Conservation (phyloP, 2,329 filamentous ascomycete genomes). For the Emergomyces pasteurianus region DNA sequence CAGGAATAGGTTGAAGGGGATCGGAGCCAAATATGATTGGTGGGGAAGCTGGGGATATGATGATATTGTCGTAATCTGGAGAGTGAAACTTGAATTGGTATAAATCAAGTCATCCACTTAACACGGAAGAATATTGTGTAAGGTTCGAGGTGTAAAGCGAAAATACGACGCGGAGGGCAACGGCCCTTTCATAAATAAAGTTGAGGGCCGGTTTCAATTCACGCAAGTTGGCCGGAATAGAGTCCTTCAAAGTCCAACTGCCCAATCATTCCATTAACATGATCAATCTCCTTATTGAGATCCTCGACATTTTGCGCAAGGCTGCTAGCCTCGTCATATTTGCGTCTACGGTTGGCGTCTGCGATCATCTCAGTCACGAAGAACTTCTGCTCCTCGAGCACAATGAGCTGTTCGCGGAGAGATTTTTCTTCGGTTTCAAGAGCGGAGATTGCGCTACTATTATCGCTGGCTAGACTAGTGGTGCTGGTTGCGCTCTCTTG, state of each 20-base stretch:
- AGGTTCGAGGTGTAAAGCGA: not conserved
- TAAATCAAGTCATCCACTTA: not conserved
- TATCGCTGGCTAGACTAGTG: constrained; percentile 41
- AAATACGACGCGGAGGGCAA: not conserved
- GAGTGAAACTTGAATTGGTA: not conserved
- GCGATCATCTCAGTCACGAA: constrained; percentile 78
- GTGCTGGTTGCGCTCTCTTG: constrained; percentile 36
- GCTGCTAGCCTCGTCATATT: constrained; percentile 78
- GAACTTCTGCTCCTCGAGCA: constrained; percentile 84
- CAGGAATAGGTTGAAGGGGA: not conserved
- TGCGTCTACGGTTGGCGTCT: constrained; percentile 59
- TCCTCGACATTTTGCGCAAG: constrained; percentile 72
- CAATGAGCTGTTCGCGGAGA: constrained; percentile 63
- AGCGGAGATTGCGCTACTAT: constrained; percentile 48
- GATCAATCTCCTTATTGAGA: constrained; percentile 63
- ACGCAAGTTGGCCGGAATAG: constrained; percentile 24
- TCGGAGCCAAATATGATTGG: not conserved
- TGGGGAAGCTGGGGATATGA: not conserved
- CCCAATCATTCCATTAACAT: constrained; percentile 51
- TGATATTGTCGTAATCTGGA: not conserved
- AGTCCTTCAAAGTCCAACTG: constrained; percentile 52
- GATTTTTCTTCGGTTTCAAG: constrained; percentile 77
- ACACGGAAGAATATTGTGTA: not conserved
- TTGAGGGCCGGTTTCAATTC: not conserved
- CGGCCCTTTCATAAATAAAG: not conserved